A percentile compares a stretch with the other conserved stretches of the same genome.
phyloP scores from a whole-genome alignment of 2,329 filamentous ascomycete species.

The Fusarium nematophilum region DNA sequence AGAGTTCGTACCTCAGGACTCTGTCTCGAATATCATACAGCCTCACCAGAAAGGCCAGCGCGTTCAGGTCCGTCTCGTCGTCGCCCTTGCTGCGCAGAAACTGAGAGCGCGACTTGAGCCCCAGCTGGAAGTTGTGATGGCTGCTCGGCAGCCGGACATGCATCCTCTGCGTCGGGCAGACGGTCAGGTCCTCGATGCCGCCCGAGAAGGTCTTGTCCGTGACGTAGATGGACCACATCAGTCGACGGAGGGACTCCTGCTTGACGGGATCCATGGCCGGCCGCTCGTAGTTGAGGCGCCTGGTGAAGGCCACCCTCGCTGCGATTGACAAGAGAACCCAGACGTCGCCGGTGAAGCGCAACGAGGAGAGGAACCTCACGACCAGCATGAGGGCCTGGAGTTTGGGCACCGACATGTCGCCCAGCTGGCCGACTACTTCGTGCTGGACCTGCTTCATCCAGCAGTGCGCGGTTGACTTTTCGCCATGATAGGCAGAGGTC shows the following conservation, averaged over 20 bases:
- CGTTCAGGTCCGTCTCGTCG: constrained; percentile 23
- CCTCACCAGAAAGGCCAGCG: constrained; percentile 32
- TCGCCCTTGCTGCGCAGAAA: constrained; percentile 22
- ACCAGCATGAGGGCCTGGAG: constrained; percentile 40
- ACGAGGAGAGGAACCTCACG: constrained; percentile 26
- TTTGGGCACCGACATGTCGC: constrained; percentile 17
- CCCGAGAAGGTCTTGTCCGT: constrained; percentile 43
- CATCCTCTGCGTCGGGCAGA: constrained; percentile 40
- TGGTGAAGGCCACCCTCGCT: constrained; percentile 41
- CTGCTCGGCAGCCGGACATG: constrained; percentile 41
- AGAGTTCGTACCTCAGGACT: constrained; percentile 26
- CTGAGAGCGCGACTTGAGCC: constrained; percentile 26
- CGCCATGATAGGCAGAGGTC: neutral
- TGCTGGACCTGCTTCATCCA: constrained; percentile 41
- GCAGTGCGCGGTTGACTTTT: neutral
- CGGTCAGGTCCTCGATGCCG: constrained; percentile 44
- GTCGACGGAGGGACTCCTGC: constrained; percentile 40
- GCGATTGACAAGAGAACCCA: constrained; percentile 41
- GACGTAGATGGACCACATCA: constrained; percentile 44
- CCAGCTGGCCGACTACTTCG: constrained; percentile 5
- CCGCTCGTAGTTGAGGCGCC: constrained; percentile 42
- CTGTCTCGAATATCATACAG: constrained; percentile 39
- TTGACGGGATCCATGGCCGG: constrained; percentile 24
- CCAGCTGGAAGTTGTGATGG: constrained; percentile 42
- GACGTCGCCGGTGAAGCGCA: constrained; percentile 21